phyloP scores from a whole-genome alignment of 176 grass and related monocot species.

The Rhynchospora pubera region DNA sequence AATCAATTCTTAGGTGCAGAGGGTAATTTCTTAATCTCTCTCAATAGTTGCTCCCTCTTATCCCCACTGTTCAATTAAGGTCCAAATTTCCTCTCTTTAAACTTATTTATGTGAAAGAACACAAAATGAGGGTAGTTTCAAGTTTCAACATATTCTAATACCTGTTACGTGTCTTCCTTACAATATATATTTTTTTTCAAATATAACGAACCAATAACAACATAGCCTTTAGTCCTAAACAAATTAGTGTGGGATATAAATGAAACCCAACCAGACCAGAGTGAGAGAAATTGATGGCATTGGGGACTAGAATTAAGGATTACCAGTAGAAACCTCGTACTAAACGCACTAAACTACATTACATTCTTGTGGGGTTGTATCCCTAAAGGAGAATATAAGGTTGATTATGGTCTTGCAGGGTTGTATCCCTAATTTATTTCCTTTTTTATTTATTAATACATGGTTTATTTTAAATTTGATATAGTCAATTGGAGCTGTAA shows the following conservation, averaged over 20 bases:
- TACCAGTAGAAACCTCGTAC: too few species aligned
- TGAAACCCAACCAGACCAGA: too few species aligned
- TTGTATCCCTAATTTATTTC: neutral
- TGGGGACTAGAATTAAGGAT: too few species aligned
- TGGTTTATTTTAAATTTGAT: conserved; percentile 24
- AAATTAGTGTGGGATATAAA: too few species aligned
- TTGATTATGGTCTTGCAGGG: neutral
- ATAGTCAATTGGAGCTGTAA: conserved; percentile 94
- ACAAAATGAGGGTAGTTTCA: neutral
- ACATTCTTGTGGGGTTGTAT: neutral
- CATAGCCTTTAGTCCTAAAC: too few species aligned
- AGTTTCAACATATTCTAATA: neutral
- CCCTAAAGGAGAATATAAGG: neutral
- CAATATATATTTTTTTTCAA: too few species aligned
- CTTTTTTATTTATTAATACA: conserved; percentile 20
- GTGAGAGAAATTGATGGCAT: too few species aligned
- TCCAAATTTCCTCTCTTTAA: neutral
- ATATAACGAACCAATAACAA: too few species aligned
- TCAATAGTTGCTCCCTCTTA: neutral
- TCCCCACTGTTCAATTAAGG: neutral
- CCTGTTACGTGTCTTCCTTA: neutral
- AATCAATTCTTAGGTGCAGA: neutral
- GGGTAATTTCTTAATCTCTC: neutral
- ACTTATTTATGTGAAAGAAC: neutral
- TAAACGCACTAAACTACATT: too few species aligned